Evolutionary conservation across 768 basidiomycete genomes (phyloP), one percentile per base, ranked within the genome.

Genomic region (Podaxis sp.): DNA sequence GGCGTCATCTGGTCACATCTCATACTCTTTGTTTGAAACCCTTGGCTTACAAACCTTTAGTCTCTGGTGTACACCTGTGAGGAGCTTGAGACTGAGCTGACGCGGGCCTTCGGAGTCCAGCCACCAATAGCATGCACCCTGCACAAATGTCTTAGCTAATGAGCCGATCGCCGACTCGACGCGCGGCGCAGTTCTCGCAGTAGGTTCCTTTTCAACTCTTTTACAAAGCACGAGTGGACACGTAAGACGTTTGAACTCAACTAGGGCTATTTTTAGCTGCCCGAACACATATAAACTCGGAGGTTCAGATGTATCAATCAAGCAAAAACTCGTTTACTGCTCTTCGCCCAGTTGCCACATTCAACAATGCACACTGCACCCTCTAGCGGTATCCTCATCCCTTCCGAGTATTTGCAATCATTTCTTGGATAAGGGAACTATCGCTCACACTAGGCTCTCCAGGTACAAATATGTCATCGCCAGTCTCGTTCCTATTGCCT

Each of bases 401-500:
- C 49, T 24, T 15, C 22, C 26, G 49, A 51, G 49, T 51, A 51
- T 28, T 24, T 13, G 22, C 13, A 26, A 4, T 28, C 12, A 24
- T 12, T 33, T 51, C 49, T 51, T 24, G 22, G 19, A 15, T 12
- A 9, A 51, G 24, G 49, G 4, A 1, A 4, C 9, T 9, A 5
- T 24, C 26, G 42, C 49, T 51, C 22, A 51, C 49, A 12, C 15
- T 13, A 15, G 8, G 13, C 2, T 51, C 15, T 24, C 12, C 22
- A 51, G 49, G 24, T 51, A 51, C 22, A 51, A 51, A 51, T 90
- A 85, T 70, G 83, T 90, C 40, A 80, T 79, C 2, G 80, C 81
- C 3, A 80, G 86, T 4, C 71, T 87, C 24, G 65, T 86, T 8
- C 83, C 86, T 3, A 79, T 85, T 3, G 72, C 78, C 13, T 80